Conservation (phyloP, 2,329 filamentous ascomycete genomes). For the Botryosphaeria agaves region DNA sequence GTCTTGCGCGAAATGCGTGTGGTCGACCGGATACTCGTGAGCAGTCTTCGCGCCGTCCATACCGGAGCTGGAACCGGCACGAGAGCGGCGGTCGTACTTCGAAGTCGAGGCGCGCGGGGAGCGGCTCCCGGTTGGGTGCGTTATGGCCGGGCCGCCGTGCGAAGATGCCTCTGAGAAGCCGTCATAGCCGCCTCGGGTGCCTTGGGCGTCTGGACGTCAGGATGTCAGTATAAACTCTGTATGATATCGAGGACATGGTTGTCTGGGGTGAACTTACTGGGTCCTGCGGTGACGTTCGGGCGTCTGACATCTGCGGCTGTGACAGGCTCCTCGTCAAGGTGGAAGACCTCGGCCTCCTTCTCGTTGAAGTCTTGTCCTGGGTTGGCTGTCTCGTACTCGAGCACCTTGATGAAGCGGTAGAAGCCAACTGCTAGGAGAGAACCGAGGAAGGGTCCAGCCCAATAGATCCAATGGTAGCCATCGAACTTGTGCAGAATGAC, state of each 20-base stretch:
- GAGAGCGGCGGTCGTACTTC: not conserved
- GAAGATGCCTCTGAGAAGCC: not conserved
- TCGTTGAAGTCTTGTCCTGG: constrained; percentile 30
- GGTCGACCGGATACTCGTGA: too few species aligned
- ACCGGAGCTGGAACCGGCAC: not conserved
- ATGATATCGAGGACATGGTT: too few species aligned
- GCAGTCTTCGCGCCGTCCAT: too few species aligned
- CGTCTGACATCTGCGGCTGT: constrained; percentile 11
- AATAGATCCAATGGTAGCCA: constrained; percentile 33
- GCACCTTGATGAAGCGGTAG: constrained; percentile 29
- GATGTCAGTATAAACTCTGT: too few species aligned
- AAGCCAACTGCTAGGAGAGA: constrained; percentile 28
- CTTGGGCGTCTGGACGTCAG: too few species aligned
- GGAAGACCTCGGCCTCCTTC: constrained; percentile 18
- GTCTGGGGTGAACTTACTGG: not conserved
- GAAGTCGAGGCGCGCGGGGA: not conserved
- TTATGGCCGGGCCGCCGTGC: not conserved
- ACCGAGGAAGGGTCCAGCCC: constrained; percentile 29
- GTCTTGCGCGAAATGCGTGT: constrained; percentile 1
- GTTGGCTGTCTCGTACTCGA: constrained; percentile 34
- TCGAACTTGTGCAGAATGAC: constrained; percentile 25
- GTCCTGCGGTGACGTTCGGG: constrained; percentile 6
- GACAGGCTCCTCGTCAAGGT: constrained; percentile 18
- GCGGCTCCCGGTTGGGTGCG: not conserved
- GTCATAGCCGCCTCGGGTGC: too few species aligned